These are phyloP conservation scores for Syzygium aromaticum DNA, from an alignment of 345 rosid genomes.

Conservation along the genomic window DNA sequence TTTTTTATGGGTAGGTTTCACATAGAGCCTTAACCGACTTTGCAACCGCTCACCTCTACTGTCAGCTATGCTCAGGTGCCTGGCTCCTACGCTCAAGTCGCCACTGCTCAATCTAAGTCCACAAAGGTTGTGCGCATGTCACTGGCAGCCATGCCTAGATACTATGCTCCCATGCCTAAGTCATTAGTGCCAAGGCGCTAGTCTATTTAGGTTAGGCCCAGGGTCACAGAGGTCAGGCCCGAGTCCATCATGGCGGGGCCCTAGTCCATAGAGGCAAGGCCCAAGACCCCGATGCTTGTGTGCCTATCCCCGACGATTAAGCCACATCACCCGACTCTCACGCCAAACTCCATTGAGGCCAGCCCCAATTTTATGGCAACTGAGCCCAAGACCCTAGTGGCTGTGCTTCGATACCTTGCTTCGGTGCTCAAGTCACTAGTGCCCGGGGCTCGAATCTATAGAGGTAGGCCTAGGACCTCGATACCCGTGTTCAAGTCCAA, in stretches of 20 bases:
- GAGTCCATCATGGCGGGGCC: not conserved
- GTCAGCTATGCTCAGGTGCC: not conserved
- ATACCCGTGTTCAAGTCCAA: not conserved
- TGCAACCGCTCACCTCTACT: too few relatives aligned
- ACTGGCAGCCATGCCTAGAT: not conserved
- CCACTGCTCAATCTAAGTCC: accelerated
- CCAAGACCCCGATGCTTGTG: accelerated
- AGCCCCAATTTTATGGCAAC: accelerated
- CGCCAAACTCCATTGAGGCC: not conserved
- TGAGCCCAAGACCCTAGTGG: not conserved
- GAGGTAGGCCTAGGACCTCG: not conserved
- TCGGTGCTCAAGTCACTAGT: not conserved
- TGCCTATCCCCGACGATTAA: not conserved
- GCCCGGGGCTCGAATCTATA: not conserved
- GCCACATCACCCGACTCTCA: not conserved
- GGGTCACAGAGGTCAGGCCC: not conserved
- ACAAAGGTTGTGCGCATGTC: not conserved
- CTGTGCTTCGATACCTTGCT: not conserved
- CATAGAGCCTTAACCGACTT: too few relatives aligned
- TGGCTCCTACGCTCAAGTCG: accelerated
- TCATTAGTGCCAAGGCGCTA: accelerated
- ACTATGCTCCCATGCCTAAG: not conserved
- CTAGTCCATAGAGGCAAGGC: not conserved
- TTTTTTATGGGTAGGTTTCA: too few relatives aligned
- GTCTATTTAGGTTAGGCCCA: not conserved